Evolutionary conservation across 805 yeast genomes (phyloP).

Genomic region (Yarrowia deformans): DNA sequence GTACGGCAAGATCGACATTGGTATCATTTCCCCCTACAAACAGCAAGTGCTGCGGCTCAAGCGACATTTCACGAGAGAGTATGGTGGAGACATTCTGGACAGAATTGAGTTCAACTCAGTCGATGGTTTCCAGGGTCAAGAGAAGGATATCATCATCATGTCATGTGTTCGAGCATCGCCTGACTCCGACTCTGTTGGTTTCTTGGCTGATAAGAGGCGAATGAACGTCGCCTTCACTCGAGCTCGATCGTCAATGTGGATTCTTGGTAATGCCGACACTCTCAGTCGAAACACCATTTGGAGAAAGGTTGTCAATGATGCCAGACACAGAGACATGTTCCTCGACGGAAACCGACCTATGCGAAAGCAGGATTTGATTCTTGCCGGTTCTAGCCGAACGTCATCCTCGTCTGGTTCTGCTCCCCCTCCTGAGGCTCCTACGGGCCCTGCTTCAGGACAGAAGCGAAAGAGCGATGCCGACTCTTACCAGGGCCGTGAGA

Average conservation of each 20-base stretch:
- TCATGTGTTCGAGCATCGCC: constrained; percentile 93
- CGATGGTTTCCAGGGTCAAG: constrained; percentile 99
- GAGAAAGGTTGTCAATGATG: constrained; percentile 63
- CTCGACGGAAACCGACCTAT: not conserved
- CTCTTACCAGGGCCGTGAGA: constrained; percentile 7
- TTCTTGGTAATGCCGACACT: constrained; percentile 79
- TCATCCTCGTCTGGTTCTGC: not conserved
- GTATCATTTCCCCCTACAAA: constrained; percentile 93
- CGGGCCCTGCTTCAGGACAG: not conserved
- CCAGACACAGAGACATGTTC: constrained; percentile 33
- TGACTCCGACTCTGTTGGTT: constrained; percentile 70
- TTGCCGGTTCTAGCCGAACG: not conserved
- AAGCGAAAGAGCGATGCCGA: constrained; percentile 10
- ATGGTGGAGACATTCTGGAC: constrained; percentile 67
- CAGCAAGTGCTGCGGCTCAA: constrained; percentile 76
- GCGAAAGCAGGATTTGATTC: constrained; percentile 8
- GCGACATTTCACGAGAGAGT: constrained; percentile 61
- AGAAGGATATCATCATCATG: constrained; percentile 89
- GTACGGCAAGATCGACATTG: constrained; percentile 63
- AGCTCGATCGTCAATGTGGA: constrained; percentile 91
- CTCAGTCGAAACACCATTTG: constrained; percentile 73
- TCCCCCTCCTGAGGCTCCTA: not conserved
- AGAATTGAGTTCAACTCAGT: constrained; percentile 90
- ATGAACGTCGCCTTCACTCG: constrained; percentile 98
- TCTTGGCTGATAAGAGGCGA: constrained; percentile 87